phyloP scores from a whole-genome alignment of 441 rosid genomes.

The Euphorbia neoarborescens region DNA sequence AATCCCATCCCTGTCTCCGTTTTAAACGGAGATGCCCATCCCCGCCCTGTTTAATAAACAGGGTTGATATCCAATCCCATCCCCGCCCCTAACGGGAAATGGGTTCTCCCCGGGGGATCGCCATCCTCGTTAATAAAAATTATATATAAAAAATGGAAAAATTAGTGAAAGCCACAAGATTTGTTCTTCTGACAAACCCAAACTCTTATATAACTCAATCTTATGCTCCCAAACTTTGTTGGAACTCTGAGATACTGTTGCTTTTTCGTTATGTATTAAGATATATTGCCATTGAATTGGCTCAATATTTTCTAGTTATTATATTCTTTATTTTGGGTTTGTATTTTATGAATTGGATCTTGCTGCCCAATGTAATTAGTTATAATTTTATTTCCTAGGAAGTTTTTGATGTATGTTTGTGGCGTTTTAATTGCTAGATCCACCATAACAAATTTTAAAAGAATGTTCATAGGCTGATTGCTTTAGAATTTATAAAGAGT shows the following conservation, averaged over 20 bases:
- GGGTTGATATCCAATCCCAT: no score
- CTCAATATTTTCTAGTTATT: slow-evolving; percentile 21
- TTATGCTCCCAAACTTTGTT: no score
- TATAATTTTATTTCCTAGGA: neutral
- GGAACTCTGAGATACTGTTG: slow-evolving; percentile 59
- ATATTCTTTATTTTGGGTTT: slow-evolving; percentile 12
- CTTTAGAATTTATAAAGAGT: neutral
- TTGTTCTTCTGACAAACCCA: no score
- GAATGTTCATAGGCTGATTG: slow-evolving; percentile 8
- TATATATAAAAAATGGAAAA: no score
- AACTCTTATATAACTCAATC: no score
- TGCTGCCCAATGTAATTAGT: slow-evolving; percentile 13
- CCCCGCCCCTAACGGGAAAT: no score
- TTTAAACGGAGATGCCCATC: no score
- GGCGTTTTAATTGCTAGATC: slow-evolving; percentile 9
- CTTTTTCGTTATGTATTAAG: slow-evolving; percentile 4
- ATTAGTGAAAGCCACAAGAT: no score
- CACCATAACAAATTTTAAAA: neutral
- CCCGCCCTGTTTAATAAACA: no score
- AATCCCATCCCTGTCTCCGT: no score
- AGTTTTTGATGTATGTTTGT: slow-evolving; percentile 1
- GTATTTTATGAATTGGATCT: slow-evolving; percentile 28
- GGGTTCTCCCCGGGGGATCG: no score
- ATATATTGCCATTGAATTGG: slow-evolving; percentile 24
- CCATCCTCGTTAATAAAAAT: no score